Conservation (phyloP, 225 moss, liverwort and hornwort genomes). For the Lunularia cruciata region DNA sequence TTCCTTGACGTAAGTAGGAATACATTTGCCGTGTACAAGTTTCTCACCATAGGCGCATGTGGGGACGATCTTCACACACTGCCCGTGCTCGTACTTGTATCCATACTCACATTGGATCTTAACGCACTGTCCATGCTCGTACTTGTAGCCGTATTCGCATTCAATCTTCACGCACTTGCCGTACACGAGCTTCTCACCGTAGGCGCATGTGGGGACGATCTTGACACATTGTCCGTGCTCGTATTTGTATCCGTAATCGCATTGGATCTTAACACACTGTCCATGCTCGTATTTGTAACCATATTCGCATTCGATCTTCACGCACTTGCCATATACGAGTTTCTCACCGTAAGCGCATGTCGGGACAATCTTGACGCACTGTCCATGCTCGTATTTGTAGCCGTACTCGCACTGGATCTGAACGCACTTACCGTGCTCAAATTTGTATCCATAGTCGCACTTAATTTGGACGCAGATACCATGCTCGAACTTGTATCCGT, state of each 20-base stretch:
- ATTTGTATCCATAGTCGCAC: neutral
- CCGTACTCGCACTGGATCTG: neutral
- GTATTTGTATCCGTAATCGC: too few relatives aligned
- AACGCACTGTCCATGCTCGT: neutral
- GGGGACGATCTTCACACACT: neutral
- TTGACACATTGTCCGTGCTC: neutral
- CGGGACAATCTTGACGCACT: neutral
- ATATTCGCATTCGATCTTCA: too few relatives aligned
- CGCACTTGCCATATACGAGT: neutral
- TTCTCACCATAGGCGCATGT: neutral
- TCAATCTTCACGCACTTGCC: too few relatives aligned
- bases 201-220: neutral
- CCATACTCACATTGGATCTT: neutral
- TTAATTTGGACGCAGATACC: neutral
- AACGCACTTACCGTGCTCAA: neutral
- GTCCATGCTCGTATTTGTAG: neutral
- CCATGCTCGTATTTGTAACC: too few relatives aligned
- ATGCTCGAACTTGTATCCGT: neutral
- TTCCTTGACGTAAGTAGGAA: neutral
- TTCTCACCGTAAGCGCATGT: neutral
- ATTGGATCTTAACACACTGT: too few relatives aligned
- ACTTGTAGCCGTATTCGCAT: too few relatives aligned
- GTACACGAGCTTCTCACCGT: neutral
- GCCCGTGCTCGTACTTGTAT: neutral
- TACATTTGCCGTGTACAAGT: neutral